Percentiles rank a stretch among this genome's conserved stretches.
Evolutionary conservation across 2,329 filamentous ascomycete genomes (phyloP).

Genomic region (Clarireedia monteithiana): DNA sequence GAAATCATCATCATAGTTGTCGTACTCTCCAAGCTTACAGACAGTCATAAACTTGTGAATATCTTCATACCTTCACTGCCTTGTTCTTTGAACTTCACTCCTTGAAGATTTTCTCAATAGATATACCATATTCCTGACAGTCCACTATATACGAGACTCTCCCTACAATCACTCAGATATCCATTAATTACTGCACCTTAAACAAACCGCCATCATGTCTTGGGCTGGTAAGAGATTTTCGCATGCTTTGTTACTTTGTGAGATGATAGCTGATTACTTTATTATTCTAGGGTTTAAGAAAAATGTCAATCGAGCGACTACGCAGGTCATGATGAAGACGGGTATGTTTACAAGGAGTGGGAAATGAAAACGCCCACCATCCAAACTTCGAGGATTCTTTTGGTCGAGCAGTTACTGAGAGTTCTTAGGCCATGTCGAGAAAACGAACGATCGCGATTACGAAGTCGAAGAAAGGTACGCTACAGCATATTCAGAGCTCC

Average conservation of each 20-base stretch:
- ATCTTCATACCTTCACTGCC: not conserved
- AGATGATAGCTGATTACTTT: not conserved
- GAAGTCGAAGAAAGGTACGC: constrained; percentile 85
- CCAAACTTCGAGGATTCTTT: not conserved
- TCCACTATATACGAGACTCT: not conserved
- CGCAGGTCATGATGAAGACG: constrained; percentile 99
- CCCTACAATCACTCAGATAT: not conserved
- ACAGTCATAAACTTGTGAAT: not conserved
- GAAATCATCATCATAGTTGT: constrained; percentile 8
- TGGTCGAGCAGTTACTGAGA: not conserved
- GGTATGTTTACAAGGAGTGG: constrained; percentile 41
- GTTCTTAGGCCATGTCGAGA: constrained; percentile 78
- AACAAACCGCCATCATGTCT: constrained; percentile 34
- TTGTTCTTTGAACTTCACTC: not conserved
- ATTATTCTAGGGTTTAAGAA: constrained; percentile 67
- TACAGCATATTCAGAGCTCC: not conserved
- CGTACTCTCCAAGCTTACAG: not conserved
- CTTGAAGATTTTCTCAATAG: not conserved
- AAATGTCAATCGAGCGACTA: constrained; percentile 97
- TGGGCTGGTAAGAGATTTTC: constrained; percentile 35
- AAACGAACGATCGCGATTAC: constrained; percentile 97
- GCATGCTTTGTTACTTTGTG: constrained; percentile 22
- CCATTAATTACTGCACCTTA: not conserved
- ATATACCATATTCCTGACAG: not conserved
- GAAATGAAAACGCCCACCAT: not conserved